These are phyloP conservation scores for Candida sp. DNA, from an alignment of 1,139 yeast genomes.

Conservation along the genomic window DNA sequence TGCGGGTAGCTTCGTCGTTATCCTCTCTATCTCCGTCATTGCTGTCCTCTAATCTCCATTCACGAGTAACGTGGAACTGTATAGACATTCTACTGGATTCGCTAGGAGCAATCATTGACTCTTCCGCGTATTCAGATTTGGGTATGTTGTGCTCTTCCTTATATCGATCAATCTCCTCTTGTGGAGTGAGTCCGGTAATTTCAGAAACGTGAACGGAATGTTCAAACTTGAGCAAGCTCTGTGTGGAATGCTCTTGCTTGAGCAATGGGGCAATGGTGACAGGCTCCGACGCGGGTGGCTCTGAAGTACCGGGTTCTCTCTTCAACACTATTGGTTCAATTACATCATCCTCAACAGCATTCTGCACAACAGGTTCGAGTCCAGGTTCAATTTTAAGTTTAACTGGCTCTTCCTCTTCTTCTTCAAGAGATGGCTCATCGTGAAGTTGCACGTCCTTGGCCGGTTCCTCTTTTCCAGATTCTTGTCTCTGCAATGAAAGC, in stretches of 20 bases:
- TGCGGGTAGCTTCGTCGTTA: conserved; percentile 29
- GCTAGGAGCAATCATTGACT: conserved; percentile 12
- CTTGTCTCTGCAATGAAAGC: conserved; percentile 5
- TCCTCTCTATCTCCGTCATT: conserved; percentile 50
- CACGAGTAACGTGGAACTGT: conserved; percentile 39
- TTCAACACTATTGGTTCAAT: not conserved
- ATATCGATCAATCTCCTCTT: conserved; percentile 14
- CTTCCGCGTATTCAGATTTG: not conserved
- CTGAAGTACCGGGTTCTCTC: not conserved
- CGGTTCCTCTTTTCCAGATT: not conserved
- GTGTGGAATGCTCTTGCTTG: not conserved
- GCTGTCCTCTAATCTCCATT: conserved; percentile 47
- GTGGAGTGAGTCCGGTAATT: conserved; percentile 14
- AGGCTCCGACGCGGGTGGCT: not conserved
- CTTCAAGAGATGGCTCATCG: not conserved
- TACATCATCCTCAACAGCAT: not conserved
- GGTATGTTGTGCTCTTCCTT: not conserved
- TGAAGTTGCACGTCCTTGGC: not conserved
- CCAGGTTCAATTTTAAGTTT: not conserved
- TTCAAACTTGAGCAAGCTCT: conserved; percentile 3
- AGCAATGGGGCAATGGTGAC: not conserved
- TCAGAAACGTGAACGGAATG: conserved; percentile 9
- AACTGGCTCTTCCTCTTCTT: conserved; percentile 1
- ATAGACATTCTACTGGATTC: conserved; percentile 30
- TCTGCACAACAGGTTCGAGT: not conserved